Conservation (phyloP, 257 asterid species). For the Scutellaria minor region DNA sequence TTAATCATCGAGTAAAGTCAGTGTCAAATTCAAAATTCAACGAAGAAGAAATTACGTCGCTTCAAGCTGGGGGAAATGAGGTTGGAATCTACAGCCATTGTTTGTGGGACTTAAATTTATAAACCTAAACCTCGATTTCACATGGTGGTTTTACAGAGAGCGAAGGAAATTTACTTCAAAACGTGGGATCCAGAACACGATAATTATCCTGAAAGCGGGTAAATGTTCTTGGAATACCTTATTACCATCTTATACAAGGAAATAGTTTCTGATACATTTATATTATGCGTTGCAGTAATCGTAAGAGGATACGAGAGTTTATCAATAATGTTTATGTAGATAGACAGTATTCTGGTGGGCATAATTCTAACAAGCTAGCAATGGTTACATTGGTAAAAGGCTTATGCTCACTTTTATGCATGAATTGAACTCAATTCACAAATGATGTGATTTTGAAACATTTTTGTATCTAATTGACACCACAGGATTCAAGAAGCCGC, state of each 20-base stretch:
- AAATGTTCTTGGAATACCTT: constrained; percentile 17
- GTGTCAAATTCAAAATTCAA: constrained; percentile 87
- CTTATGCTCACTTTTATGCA: constrained; percentile 17
- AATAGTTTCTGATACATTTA: constrained; percentile 18
- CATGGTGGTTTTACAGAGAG: constrained; percentile 53
- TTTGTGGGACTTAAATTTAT: neutral
- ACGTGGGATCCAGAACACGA: constrained; percentile 73
- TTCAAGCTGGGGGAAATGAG: constrained; percentile 93
- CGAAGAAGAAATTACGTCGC: constrained; percentile 70
- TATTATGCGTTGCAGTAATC: constrained; percentile 57
- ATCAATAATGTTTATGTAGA: constrained; percentile 70
- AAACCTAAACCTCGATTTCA: constrained; percentile 1
- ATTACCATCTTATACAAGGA: constrained; percentile 11
- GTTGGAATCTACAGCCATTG: constrained; percentile 39
- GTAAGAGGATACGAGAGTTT: constrained; percentile 70
- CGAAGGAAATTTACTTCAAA: constrained; percentile 72
- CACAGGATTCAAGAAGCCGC: constrained; percentile 42
- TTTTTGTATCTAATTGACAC: constrained; percentile 8
- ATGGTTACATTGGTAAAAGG: constrained; percentile 53
- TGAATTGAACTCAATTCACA: constrained; percentile 1
- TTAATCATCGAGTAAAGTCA: constrained; percentile 89
- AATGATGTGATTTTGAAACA: neutral
- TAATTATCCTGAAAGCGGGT: constrained; percentile 73
- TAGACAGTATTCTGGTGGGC: constrained; percentile 63
- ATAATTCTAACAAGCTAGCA: constrained; percentile 41